These are phyloP conservation scores for Mycena rosella DNA, from an alignment of 768 basidiomycete genomes.

Conservation along the genomic window DNA sequence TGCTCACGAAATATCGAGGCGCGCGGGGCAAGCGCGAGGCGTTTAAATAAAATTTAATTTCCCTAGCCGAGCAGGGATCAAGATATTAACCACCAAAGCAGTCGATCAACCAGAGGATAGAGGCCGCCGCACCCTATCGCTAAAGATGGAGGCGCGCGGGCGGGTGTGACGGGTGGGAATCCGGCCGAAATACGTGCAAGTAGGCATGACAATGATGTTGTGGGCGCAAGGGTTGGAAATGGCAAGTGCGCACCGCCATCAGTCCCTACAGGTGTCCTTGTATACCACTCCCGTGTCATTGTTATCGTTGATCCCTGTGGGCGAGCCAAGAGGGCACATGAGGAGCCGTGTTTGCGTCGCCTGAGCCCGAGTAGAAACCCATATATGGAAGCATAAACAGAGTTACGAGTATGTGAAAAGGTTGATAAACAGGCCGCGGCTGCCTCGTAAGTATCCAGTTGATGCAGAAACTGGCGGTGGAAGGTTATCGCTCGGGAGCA, in stretches of 20 bases:
- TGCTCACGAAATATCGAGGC: too few species aligned
- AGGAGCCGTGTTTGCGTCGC: constrained; percentile 15
- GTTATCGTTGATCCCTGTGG: constrained; percentile 14
- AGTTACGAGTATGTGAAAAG: too few species aligned
- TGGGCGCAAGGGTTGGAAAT: constrained; percentile 9
- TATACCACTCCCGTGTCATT: background rate
- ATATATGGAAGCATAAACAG: background rate
- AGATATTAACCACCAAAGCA: too few species aligned
- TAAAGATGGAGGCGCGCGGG: too few species aligned
- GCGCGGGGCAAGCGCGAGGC: too few species aligned
- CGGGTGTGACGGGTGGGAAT: background rate
- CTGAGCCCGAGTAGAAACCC: background rate
- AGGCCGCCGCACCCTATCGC: too few species aligned
- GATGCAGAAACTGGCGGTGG: background rate
- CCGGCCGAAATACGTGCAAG: background rate
- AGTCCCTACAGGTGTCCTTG: constrained; percentile 2
- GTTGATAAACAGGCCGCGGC: too few species aligned
- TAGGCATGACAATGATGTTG: constrained; percentile 5
- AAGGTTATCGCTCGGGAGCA: background rate
- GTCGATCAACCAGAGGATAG: too few species aligned
- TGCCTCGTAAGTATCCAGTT: too few species aligned
- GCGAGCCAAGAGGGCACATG: constrained; percentile 18
- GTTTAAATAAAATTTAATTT: too few species aligned
- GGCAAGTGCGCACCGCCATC: constrained; percentile 29
- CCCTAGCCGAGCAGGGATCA: too few species aligned